Conservation (phyloP, 2,329 filamentous ascomycete genomes). For the Xylaria polymorpha region DNA sequence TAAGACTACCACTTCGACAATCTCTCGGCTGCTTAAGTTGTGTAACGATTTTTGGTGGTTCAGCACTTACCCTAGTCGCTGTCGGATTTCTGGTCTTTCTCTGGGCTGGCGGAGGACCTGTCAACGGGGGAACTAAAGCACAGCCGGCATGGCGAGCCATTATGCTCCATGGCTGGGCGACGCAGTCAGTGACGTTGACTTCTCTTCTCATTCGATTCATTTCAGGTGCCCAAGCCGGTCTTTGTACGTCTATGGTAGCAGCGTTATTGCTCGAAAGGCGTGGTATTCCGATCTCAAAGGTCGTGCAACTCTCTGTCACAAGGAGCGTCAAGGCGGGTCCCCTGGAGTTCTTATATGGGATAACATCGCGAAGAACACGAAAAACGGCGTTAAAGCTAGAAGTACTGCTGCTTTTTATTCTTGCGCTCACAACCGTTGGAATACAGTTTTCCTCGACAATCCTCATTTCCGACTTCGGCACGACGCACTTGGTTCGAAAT, state of each 20-base stretch:
- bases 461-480: constrained; percentile 24
- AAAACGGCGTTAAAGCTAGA: background rate
- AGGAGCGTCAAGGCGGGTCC: background rate
- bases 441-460: constrained; percentile 32
- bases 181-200: constrained; percentile 18
- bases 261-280: constrained; percentile 20
- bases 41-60: constrained; percentile 31
- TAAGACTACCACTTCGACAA: constrained; percentile 1
- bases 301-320: constrained; percentile 6
- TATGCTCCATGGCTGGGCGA: constrained; percentile 22
- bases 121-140: background rate
- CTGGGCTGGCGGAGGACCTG: constrained; percentile 17
- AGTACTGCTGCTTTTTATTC: constrained; percentile 13
- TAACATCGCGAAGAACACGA: background rate
- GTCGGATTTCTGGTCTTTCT: constrained; percentile 24
- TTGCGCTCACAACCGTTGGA: background rate
- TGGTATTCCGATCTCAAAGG: constrained; percentile 3
- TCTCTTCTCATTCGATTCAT: constrained; percentile 7
- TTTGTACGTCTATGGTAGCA: constrained; percentile 28
- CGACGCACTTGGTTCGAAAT: background rate
- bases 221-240: constrained; percentile 2
- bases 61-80: background rate
- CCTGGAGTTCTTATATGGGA: background rate
- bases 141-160: constrained; percentile 13
- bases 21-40: constrained; percentile 13